These are phyloP conservation scores for Heterobasidion annosum DNA, from an alignment of 1,284 basidiomycete genomes.

Conservation along the genomic window DNA sequence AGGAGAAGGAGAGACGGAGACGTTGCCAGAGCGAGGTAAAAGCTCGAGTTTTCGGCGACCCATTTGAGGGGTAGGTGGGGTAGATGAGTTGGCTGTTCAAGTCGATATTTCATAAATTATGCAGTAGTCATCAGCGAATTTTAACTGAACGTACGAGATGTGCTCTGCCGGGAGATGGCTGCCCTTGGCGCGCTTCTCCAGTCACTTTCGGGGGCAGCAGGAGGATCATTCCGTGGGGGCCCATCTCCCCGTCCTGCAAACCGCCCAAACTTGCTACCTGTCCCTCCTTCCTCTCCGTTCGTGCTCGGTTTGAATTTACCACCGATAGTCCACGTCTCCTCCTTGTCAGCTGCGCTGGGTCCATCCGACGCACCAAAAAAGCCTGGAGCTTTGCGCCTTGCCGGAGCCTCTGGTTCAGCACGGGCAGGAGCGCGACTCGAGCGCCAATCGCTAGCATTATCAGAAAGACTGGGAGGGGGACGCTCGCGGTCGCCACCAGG, in stretches of 20 bases:
- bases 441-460: constrained; percentile 63
- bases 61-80: constrained; percentile 73
- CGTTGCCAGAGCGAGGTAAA: constrained; percentile 61
- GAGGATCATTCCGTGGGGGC: constrained; percentile 32
- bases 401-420: constrained; percentile 35
- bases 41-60: constrained; percentile 76
- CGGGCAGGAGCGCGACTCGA: constrained; percentile 37
- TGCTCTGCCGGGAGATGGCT: constrained; percentile 33
- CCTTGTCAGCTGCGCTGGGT: constrained; percentile 57
- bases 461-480: constrained; percentile 40
- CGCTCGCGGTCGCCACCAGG: constrained; percentile 29
- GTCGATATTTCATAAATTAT: not conserved
- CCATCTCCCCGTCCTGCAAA: constrained; percentile 39
- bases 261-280: constrained; percentile 41
- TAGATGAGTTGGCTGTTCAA: constrained; percentile 55
- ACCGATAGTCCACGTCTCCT: constrained; percentile 68
- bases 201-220: constrained; percentile 35
- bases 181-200: constrained; percentile 46
- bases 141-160: constrained; percentile 45
- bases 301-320: constrained; percentile 56
- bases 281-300: constrained; percentile 28
- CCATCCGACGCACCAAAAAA: constrained; percentile 47
- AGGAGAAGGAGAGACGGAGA: constrained; percentile 58
- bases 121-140: not conserved
- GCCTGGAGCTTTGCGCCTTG: constrained; percentile 37